A percentile compares a stretch with the other conserved stretches of the same genome.
Conservation (phyloP, 2,329 filamentous ascomycete species). For the Pestalotiopsis sp. region DNA sequence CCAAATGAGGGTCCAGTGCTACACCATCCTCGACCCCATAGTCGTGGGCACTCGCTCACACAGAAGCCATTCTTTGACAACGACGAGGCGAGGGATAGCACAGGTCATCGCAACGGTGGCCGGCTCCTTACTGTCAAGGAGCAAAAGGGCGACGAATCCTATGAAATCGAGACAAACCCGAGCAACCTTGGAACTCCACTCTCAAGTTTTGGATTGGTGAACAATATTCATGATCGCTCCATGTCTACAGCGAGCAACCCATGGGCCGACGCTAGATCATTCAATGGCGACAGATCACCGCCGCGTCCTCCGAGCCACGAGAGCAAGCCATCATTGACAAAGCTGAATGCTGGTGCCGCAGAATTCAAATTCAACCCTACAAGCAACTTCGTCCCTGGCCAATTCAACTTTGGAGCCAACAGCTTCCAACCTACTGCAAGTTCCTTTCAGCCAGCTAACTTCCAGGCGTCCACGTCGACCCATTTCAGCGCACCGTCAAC, state of each 20-base stretch:
- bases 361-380: conserved; percentile 79
- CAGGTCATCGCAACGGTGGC: conserved; percentile 37
- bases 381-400: conserved; percentile 51
- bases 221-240: conserved; percentile 54
- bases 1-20: conserved; percentile 59
- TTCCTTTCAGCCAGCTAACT: conserved; percentile 51
- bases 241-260: conserved; percentile 64
- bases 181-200: conserved; percentile 71
- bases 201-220: conserved; percentile 49
- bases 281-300: conserved; percentile 36
- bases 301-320: conserved; percentile 58
- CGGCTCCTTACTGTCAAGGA: conserved; percentile 42
- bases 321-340: conserved; percentile 73
- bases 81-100: conserved; percentile 45
- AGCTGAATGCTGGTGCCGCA: conserved; percentile 85
- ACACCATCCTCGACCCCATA: conserved; percentile 76
- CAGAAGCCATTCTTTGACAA: conserved; percentile 66
- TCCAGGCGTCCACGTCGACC: conserved; percentile 44
- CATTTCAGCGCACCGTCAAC: conserved; percentile 45
- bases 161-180: conserved; percentile 74
- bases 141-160: conserved; percentile 52
- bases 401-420: conserved; percentile 52
- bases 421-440: conserved; percentile 24
- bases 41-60: conserved; percentile 70
- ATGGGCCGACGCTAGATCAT: conserved; percentile 57